A percentile compares a stretch with the other conserved stretches of the same genome.
phyloP scores from a whole-genome alignment of 345 rosid species.

The Brassica carinata region DNA sequence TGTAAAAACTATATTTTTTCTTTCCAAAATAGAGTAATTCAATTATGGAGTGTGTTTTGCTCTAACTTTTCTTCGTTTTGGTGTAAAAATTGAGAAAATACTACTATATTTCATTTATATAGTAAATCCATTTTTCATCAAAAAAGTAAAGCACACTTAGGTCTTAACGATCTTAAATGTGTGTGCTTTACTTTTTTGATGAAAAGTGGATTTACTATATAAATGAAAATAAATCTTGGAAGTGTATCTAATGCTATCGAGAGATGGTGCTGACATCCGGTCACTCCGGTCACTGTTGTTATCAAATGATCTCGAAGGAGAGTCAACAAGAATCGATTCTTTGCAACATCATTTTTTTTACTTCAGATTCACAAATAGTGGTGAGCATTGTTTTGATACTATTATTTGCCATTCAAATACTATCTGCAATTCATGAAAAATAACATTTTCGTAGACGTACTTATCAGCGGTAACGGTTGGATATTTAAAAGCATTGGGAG shows the following conservation, averaged over 20 bases:
- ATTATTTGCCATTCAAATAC: background rate
- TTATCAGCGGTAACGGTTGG: background rate
- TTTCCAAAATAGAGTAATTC: too few relatives aligned
- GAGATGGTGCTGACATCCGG: background rate
- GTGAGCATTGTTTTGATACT: background rate
- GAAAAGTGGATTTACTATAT: too few relatives aligned
- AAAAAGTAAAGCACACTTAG: too few relatives aligned
- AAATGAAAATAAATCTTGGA: too few relatives aligned
- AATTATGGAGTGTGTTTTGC: too few relatives aligned
- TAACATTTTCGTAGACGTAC: background rate
- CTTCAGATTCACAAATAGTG: background rate
- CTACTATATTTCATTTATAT: too few relatives aligned
- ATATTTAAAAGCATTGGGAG: background rate
- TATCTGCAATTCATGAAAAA: background rate
- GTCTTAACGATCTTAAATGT: too few relatives aligned
- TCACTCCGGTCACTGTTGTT: background rate
- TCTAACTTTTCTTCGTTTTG: too few relatives aligned
- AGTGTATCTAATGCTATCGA: background rate
- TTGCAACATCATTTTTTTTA: background rate
- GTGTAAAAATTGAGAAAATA: too few relatives aligned
- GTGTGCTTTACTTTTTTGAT: too few relatives aligned
- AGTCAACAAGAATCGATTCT: background rate
- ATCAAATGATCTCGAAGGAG: background rate
- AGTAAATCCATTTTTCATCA: too few relatives aligned
- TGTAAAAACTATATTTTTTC: too few relatives aligned